Evolutionary conservation across 306 rosid species (phyloP), one percentile per base, ranked within the genome.

Genomic region (Pterocarpus macrocarpus): DNA sequence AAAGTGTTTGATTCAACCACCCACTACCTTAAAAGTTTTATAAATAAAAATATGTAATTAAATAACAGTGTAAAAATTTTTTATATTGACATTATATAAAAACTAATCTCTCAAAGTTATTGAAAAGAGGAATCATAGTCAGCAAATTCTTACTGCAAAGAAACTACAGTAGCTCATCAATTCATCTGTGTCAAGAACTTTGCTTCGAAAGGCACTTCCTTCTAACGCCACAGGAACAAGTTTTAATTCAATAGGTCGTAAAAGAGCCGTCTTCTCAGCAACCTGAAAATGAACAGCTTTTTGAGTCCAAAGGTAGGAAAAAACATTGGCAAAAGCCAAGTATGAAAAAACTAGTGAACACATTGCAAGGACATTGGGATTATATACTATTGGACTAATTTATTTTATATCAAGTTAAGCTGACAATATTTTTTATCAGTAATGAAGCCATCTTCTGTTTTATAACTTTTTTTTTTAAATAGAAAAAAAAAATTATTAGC

Each of bases 171-270:
- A 95, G 94, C 92, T 84, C 92, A 93, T 84, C 64, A 95, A 85
- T 82, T 95, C 99, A 85, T 93, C 99, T 34, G 90, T 82, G 70
- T 95, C 99, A 33, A 95, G 90, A 87, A 95, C 88, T 82, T 95
- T 95, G 90, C 86, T 83, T 86, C 89, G 87, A 80, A 93, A 95
- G 81, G 97, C 97, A 87, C 94, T 87, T 78, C 90, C 97, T 88
- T 95, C 99, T 83, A 95, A 85, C 74, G 99, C 94, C 71, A 92
- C 81, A 43, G 99, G 99, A 82, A 95, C 99, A 86, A 91, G 90
- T 83, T 95, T 85, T 86, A 95, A 85, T 83, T 95, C 99, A 75
- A 85, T 81, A n/a, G 99, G 99, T 36, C 99, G 90, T 82, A 95
- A 88, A 83, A 91, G 90, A 80, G 92, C 67, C 0, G 97, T 95